A percentile compares a stretch with the other conserved stretches of the same genome.
These are phyloP conservation scores for Chlamydomonas asymmetrica DNA, from an alignment of 139 green algal genomes.

Conservation along the genomic window DNA sequence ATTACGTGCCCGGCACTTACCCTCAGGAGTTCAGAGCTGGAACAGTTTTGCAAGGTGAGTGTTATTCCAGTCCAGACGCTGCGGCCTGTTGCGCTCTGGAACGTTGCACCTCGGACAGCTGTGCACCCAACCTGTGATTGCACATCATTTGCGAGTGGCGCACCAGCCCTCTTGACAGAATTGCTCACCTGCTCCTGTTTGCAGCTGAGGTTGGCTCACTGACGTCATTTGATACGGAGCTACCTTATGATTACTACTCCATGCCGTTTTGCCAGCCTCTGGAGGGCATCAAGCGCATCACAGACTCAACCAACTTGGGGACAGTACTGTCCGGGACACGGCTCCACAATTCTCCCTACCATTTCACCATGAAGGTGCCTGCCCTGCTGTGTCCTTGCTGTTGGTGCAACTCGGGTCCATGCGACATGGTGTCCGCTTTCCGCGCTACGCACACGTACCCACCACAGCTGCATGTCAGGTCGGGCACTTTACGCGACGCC, in stretches of 20 bases:
- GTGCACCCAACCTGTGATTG: background rate
- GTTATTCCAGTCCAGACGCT: background rate
- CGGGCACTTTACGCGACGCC: no score
- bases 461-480: no score
- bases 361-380: conserved; percentile 88
- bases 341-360: conserved; percentile 92
- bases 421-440: no score
- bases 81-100: background rate
- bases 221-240: conserved; percentile 87
- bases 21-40: conserved; percentile 69
- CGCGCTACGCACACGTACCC: no score
- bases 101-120: background rate
- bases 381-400: conserved; percentile 9
- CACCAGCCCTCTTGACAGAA: background rate
- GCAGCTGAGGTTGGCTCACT: conserved; percentile 82
- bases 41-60: conserved; percentile 59
- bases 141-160: background rate
- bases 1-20: conserved; percentile 83
- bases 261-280: conserved; percentile 92
- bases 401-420: no score
- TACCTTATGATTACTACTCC: conserved; percentile 93
- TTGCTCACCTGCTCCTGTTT: background rate
- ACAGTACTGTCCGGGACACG: conserved; percentile 88
- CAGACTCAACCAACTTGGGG: conserved; percentile 84
- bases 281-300: conserved; percentile 71